Evolutionary conservation across 129 eudicot species (phyloP), one percentile per base, ranked within the genome.

Genomic region (Gnaphalium uliginosum): DNA sequence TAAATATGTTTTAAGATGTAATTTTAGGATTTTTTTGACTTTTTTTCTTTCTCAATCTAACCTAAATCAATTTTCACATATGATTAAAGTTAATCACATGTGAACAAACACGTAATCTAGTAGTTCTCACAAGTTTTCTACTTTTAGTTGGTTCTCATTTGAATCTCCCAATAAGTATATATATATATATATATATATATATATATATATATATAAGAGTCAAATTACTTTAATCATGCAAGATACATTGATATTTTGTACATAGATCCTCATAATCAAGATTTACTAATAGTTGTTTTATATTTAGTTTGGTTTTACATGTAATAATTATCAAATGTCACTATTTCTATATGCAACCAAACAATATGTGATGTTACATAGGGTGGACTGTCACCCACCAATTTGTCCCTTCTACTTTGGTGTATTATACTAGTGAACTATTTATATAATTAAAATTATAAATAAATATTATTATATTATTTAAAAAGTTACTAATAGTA

Each of bases 381-480:
- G n/a, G 76, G 82, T 78, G 30, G 72, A 30, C 25, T 71, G 67
- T 26, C 37, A 71, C 82, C 83, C 59, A 78, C 73, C 77, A n/a
- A 50, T 51, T 71, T 78, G 82, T 78, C 78, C 82, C 72, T 71
- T 32, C 72, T 62, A 32, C 59, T 62, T 71, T 63, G 72, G 23
- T 62, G 72, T 57, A 78, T 69, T 48, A n/a, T n/a, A 59, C 59
- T 5, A 53, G 22, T 53, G 23, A 53, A 53, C 8, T 37, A 39
- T 39, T 0, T 33, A 1, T 35, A 35, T 35, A 10, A 39, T 39
- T 29, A 29, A 29, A 29, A 29, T 29, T 29, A 29, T 29, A n/a
- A n/a, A n/a, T n/a, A n/a, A n/a, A n/a, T 29, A 2, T 27, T 29
- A 29, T 29, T 50, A 50, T 50, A 50, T 4, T 50, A 17, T 1